These are phyloP conservation scores for Salmacisia buchloeana DNA, from an alignment of 1,284 basidiomycete genomes.

Conservation along the genomic window DNA sequence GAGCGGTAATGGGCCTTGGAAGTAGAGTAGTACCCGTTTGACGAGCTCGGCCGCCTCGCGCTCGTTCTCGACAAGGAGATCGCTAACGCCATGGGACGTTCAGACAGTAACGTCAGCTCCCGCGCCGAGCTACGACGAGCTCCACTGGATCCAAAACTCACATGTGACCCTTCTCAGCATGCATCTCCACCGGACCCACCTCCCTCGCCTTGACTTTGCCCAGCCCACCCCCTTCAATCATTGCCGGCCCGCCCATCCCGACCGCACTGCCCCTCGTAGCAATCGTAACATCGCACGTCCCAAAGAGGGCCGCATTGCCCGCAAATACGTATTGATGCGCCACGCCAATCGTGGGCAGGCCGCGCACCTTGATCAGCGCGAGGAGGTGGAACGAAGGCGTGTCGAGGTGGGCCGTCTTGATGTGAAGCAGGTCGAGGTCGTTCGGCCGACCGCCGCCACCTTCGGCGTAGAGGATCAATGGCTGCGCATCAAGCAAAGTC, in stretches of 20 bases:
- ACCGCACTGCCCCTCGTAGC: conserved; percentile 23
- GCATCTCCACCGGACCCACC: conserved; percentile 22
- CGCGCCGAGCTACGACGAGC: background rate
- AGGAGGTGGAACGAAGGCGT: conserved; percentile 32
- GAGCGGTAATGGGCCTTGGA: conserved; percentile 14
- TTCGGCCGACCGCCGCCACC: conserved; percentile 34
- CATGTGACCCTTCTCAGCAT: conserved; percentile 21
- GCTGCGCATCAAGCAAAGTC: background rate
- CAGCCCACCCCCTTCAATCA: conserved; percentile 35
- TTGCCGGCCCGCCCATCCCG: conserved; percentile 33
- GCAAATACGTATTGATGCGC: conserved; percentile 34
- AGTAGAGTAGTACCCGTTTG: conserved; percentile 20
- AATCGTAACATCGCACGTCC: conserved; percentile 30
- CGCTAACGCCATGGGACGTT: no score
- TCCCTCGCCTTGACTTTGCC: conserved; percentile 23
- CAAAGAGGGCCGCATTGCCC: conserved; percentile 32
- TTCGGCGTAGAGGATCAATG: conserved; percentile 32
- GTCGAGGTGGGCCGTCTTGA: conserved; percentile 18
- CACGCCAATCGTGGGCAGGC: conserved; percentile 26
- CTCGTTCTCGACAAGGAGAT: conserved; percentile 26
- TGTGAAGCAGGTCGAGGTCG: conserved; percentile 20
- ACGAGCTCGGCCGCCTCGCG: conserved; percentile 16
- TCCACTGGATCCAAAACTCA: background rate
- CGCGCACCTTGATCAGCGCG: conserved; percentile 20
- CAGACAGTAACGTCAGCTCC: no score